Evolutionary conservation across 179 eudicot species (phyloP), one percentile per base, ranked within the genome.

Genomic region (Amaranthus tricolor): DNA sequence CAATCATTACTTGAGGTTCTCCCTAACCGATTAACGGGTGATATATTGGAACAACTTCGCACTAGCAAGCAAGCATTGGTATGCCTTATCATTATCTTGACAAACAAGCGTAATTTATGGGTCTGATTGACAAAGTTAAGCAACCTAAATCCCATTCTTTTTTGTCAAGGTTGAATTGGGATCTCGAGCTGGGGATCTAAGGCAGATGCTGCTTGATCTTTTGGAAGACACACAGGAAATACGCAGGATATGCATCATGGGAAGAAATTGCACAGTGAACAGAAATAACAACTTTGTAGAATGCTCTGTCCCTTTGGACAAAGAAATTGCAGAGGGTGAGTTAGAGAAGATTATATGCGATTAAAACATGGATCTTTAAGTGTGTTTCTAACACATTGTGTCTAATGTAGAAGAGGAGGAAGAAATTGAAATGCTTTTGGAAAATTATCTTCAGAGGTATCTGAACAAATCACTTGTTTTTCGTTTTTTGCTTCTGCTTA

Each of bases 351-450:
- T n/a, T 79, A 71, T 13, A 43, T 68, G 55, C 73, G 21, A 67
- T 52, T 55, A 31, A 6, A 54, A 16, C 66, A 14, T 55, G 40
- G 51, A 43, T 66, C 48, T 31, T 21, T 55, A 1, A 5, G 6
- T 64, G 52, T 24, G 53, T 31, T 65, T 47, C 66, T 72, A 31
- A 70, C 19, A 49, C 81, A 49, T 68, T 79, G 57, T 81, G n/a
- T 71, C 17, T 65, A 72, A 68, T 81, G 88, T 95, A 95, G 99
- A 90, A 78, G 93, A 95, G 78, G 97, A 95, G 86, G 97, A 95
- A 85, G 99, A 95, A 85, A 95, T 95, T 77, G 99, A 95, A 86
- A 95, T 95, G 99, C 96, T 95, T 21, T 79, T 95, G 78, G 99
- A 95, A 82, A 95, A 95, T 59, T 95, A 90, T 83, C 97, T 95